Percentiles rank a stretch among this genome's conserved stretches.
Conservation (phyloP, 129 eudicot species). For the Escallonia herrerae region DNA sequence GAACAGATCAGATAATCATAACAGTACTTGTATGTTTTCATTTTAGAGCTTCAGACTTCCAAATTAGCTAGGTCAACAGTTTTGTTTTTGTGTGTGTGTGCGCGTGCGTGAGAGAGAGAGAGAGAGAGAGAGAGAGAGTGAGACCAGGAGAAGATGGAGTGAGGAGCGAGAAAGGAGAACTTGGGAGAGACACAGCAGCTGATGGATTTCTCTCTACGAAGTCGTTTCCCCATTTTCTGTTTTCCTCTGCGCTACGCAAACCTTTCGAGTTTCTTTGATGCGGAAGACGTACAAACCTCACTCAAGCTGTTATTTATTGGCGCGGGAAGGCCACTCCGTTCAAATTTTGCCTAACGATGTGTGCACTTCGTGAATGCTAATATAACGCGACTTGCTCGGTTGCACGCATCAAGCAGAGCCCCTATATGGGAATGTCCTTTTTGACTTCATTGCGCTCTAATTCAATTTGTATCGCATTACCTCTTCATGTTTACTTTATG, state of each 20-base stretch:
- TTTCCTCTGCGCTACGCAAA: conserved; percentile 8
- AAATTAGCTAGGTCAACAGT: neutral
- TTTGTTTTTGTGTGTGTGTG: neutral
- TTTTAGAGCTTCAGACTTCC: too few species aligned
- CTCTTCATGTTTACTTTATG: too few species aligned
- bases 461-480: too few species aligned
- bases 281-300: conserved; percentile 12
- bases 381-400: too few species aligned
- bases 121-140: conserved; percentile 14
- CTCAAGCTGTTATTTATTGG: conserved; percentile 12
- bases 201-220: conserved; percentile 53
- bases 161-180: conserved; percentile 25
- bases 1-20: neutral
- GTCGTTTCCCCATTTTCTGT: conserved; percentile 71
- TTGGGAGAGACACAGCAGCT: conserved; percentile 82
- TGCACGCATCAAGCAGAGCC: too few species aligned
- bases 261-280: too few species aligned
- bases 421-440: too few species aligned
- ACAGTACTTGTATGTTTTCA: too few species aligned
- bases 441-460: too few species aligned
- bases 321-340: conserved; percentile 13
- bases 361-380: too few species aligned
- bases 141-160: conserved; percentile 54
- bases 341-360: too few species aligned
- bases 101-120: neutral